Evolutionary conservation across 2,329 filamentous ascomycete species (phyloP).

Genomic region (Claviceps arundinis): DNA sequence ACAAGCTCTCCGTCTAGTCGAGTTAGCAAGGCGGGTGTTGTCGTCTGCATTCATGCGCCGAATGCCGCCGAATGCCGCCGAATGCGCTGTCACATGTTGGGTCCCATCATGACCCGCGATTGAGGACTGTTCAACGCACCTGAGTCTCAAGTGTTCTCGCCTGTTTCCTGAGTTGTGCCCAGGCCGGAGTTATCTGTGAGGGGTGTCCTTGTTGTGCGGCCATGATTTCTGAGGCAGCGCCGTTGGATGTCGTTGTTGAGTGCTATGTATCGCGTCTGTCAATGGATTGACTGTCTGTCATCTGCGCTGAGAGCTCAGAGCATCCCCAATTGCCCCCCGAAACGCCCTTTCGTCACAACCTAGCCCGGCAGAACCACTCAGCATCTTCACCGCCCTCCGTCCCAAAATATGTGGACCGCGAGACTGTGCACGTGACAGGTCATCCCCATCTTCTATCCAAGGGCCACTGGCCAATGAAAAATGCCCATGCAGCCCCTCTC

Average conservation of each 20-base stretch:
- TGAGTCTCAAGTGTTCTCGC: slow-evolving; percentile 80
- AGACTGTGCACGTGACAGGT: slow-evolving; percentile 13
- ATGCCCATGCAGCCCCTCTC: neutral
- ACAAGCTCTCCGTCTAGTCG: slow-evolving; percentile 64
- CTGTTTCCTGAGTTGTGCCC: slow-evolving; percentile 91
- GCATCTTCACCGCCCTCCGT: neutral
- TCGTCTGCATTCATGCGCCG: neutral
- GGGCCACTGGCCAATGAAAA: slow-evolving; percentile 4
- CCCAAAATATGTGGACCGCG: slow-evolving; percentile 5
- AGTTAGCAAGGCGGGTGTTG: neutral
- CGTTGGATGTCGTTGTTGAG: neutral
- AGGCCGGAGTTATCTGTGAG: slow-evolving; percentile 48
- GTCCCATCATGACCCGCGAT: neutral
- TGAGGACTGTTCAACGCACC: slow-evolving; percentile 33
- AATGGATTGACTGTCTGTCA: neutral
- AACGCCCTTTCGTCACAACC: neutral
- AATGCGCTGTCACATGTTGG: neutral
- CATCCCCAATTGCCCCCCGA: neutral
- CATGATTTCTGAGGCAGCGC: slow-evolving; percentile 24
- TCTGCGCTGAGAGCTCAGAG: neutral
- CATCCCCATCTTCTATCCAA: too few species aligned
- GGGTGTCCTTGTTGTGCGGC: slow-evolving; percentile 18
- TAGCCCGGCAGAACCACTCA: neutral
- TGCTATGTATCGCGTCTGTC: too few species aligned
- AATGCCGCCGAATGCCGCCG: neutral